Evolutionary conservation across 2,329 filamentous ascomycete genomes (phyloP).

Genomic region (Aspergillus arachidicola): DNA sequence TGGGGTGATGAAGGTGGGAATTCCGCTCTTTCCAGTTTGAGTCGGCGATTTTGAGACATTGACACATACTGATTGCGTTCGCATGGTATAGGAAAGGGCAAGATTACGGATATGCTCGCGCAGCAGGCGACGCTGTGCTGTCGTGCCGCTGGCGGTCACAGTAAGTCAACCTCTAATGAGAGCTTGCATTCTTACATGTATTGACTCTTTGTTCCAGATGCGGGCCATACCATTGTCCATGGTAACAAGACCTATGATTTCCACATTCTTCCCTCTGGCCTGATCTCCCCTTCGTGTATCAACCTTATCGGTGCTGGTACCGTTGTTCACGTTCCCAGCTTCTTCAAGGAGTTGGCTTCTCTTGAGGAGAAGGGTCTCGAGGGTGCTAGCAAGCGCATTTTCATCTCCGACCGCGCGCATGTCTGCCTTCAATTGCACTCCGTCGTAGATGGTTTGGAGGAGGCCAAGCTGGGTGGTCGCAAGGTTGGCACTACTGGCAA

Average conservation of each 20-base stretch:
- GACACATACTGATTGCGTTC: conserved; percentile 11
- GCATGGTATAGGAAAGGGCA: conserved; percentile 45
- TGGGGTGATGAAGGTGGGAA: conserved; percentile 51
- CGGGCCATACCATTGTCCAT: conserved; percentile 53
- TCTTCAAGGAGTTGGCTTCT: conserved; percentile 50
- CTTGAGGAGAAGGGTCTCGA: conserved; percentile 48
- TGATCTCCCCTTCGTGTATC: conserved; percentile 48
- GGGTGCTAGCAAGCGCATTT: conserved; percentile 44
- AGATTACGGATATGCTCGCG: conserved; percentile 52
- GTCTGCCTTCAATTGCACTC: conserved; percentile 50
- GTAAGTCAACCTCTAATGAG: conserved; percentile 31
- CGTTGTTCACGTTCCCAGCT: conserved; percentile 51
- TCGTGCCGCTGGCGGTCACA: conserved; percentile 51
- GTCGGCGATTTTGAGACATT: not conserved
- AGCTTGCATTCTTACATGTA: not conserved
- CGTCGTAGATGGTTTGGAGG: conserved; percentile 50
- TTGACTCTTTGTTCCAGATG: conserved; percentile 31
- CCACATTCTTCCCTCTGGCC: conserved; percentile 51
- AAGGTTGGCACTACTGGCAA: conserved; percentile 54
- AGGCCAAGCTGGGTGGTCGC: conserved; percentile 46
- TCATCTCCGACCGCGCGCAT: conserved; percentile 51
- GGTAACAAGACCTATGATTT: conserved; percentile 51
- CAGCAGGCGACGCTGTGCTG: conserved; percentile 48
- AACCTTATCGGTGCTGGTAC: conserved; percentile 52
- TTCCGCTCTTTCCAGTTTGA: not conserved